Percentiles rank a stretch among this genome's conserved stretches.
These are phyloP conservation scores for Herpetospermum pedunculosum DNA, from an alignment of 306 rosid genomes.

Conservation along the genomic window DNA sequence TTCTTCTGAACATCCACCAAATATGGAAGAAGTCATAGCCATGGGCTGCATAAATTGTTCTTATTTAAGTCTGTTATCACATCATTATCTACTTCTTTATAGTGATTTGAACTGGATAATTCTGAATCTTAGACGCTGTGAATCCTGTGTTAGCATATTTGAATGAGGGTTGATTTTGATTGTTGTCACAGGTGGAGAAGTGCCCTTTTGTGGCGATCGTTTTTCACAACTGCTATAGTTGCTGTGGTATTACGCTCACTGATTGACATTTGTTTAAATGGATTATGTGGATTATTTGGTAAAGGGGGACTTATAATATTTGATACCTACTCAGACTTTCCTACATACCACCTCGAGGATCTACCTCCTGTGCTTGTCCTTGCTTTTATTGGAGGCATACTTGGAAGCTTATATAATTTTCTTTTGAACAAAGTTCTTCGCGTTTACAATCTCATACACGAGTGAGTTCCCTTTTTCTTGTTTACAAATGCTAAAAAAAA, in stretches of 20 bases:
- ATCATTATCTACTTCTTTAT: background rate
- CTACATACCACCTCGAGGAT: constrained; percentile 60
- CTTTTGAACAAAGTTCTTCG: constrained; percentile 61
- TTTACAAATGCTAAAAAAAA: background rate
- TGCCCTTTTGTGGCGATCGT: constrained; percentile 94
- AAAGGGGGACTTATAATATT: constrained; percentile 94
- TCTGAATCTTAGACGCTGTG: background rate
- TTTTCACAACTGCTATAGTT: constrained; percentile 78
- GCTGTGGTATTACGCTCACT: constrained; percentile 78
- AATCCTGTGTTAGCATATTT: background rate
- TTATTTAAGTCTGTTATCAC: background rate
- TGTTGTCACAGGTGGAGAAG: constrained; percentile 77
- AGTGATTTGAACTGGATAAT: background rate
- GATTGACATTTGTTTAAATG: constrained; percentile 74
- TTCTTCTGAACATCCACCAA: background rate
- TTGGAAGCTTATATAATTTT: constrained; percentile 76
- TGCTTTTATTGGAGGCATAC: constrained; percentile 69
- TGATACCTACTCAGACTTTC: constrained; percentile 53
- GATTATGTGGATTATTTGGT: constrained; percentile 87
- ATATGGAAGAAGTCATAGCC: background rate
- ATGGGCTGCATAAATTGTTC: background rate
- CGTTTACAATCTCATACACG: constrained; percentile 53
- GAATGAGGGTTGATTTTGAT: background rate
- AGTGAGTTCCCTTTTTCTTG: constrained; percentile 36
- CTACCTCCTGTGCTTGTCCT: constrained; percentile 72